phyloP scores from a whole-genome alignment of 2,329 filamentous ascomycete species.

The Herpomyces periplanetae region DNA sequence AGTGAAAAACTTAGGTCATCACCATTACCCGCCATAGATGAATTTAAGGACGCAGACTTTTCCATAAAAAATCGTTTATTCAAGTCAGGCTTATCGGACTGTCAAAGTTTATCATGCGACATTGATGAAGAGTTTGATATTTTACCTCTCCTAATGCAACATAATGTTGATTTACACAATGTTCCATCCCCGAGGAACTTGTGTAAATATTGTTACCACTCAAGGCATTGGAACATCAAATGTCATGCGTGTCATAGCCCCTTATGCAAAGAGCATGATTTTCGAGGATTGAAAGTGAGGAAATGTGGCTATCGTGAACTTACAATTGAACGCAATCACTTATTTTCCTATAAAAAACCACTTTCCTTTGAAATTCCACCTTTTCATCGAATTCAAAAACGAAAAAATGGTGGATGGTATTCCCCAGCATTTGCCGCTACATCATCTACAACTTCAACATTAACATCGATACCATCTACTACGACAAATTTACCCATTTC shows the following conservation, averaged over 20 bases:
- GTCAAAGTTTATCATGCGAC: constrained; percentile 9
- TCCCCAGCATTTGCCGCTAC: no score
- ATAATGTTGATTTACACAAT: constrained; percentile 9
- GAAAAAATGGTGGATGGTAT: no score
- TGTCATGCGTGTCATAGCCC: constrained; percentile 16
- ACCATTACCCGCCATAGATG: constrained; percentile 14
- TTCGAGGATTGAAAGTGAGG: constrained; percentile 14
- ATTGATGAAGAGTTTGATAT: constrained; percentile 9
- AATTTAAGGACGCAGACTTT: constrained; percentile 17
- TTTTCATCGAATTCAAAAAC: no score
- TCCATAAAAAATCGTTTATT: constrained; percentile 5
- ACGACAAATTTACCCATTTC: no score
- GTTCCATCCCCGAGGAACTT: constrained; percentile 14
- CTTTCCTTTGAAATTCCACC: no score
- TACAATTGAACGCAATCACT: constrained; percentile 10
- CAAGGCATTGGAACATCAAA: constrained; percentile 17
- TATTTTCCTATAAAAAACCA: no score
- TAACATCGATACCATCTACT: no score
- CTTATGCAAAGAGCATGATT: constrained; percentile 18
- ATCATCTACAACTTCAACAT: no score
- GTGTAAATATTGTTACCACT: constrained; percentile 16
- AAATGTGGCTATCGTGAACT: constrained; percentile 18
- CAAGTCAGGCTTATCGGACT: constrained; percentile 11
- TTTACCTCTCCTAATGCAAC: constrained; percentile 8
- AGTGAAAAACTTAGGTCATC: constrained; percentile 16